A percentile compares a stretch with the other conserved stretches of the same genome.
Conservation (phyloP, 768 basidiomycete species). For the Leccinum pellstonianum region DNA sequence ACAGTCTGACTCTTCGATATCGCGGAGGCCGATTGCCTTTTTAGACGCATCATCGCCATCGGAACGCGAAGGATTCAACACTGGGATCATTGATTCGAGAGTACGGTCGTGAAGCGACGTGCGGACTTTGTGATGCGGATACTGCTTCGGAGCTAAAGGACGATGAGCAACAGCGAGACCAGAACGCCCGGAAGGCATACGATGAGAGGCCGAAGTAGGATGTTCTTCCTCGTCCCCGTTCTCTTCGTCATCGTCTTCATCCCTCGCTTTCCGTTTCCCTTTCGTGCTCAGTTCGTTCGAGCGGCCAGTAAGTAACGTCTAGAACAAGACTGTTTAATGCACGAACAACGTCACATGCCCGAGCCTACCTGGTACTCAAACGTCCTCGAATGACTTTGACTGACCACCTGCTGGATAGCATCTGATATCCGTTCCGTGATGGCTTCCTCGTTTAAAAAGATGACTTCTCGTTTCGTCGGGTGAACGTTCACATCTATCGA, state of each 20-base stretch:
- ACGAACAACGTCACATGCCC: neutral
- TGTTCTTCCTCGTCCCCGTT: constrained; percentile 33
- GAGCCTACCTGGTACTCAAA: constrained; percentile 68
- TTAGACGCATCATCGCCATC: constrained; percentile 23
- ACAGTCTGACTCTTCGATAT: constrained; percentile 75
- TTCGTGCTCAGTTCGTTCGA: constrained; percentile 32
- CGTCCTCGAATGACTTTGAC: constrained; percentile 60
- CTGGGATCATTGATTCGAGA: constrained; percentile 91
- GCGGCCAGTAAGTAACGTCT: constrained; percentile 65
- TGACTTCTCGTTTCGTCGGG: constrained; percentile 95
- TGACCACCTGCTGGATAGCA: constrained; percentile 65
- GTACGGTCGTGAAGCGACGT: constrained; percentile 87
- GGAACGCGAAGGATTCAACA: constrained; percentile 52
- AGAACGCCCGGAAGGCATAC: constrained; percentile 15
- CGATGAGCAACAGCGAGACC: constrained; percentile 3
- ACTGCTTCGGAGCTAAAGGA: constrained; percentile 39
- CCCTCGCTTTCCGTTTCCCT: constrained; percentile 36
- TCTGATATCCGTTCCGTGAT: constrained; percentile 79
- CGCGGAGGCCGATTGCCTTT: constrained; percentile 36
- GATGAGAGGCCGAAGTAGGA: constrained; percentile 24
- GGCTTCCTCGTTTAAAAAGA: constrained; percentile 87
- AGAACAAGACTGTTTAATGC: neutral
- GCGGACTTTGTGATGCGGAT: constrained; percentile 87
- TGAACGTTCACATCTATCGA: constrained; percentile 97
- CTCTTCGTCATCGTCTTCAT: constrained; percentile 34